These are phyloP conservation scores for Kwoniella sp. DNA, from an alignment of 768 basidiomycete species.

Conservation along the genomic window DNA sequence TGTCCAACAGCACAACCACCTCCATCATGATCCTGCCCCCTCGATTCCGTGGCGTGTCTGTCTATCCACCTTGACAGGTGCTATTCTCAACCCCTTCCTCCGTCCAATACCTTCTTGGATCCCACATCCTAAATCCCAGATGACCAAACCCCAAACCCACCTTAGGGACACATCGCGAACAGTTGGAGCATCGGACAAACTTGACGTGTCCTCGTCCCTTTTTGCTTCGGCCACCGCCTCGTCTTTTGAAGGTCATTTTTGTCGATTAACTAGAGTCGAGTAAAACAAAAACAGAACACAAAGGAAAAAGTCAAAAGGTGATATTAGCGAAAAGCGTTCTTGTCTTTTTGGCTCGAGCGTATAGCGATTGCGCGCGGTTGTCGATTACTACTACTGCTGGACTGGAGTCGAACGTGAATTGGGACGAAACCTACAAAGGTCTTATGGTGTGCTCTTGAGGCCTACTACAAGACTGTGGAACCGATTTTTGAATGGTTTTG, in stretches of 20 bases:
- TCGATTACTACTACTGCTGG: not conserved
- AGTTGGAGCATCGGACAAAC: slow-evolving; percentile 98
- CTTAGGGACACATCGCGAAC: slow-evolving; percentile 91
- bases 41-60: too few species aligned
- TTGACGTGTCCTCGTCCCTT: slow-evolving; percentile 95
- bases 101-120: too few species aligned
- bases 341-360: not conserved
- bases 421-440: slow-evolving; percentile 21
- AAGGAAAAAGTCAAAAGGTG: not conserved
- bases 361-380: not conserved
- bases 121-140: not conserved
- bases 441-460: slow-evolving; percentile 18
- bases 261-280: slow-evolving; percentile 8
- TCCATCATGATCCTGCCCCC: too few species aligned
- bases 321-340: not conserved
- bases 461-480: slow-evolving; percentile 19
- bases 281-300: not conserved
- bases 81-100: not conserved
- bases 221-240: slow-evolving; percentile 99
- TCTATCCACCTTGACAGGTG: too few species aligned
- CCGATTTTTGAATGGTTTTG: not conserved
- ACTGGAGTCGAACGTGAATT: not conserved
- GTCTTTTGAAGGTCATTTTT: slow-evolving; percentile 93
- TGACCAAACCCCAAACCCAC: slow-evolving; percentile 32
- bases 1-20: too few species aligned